phyloP scores from a whole-genome alignment of 257 asterid species.

The Voacanga thouarsii region DNA sequence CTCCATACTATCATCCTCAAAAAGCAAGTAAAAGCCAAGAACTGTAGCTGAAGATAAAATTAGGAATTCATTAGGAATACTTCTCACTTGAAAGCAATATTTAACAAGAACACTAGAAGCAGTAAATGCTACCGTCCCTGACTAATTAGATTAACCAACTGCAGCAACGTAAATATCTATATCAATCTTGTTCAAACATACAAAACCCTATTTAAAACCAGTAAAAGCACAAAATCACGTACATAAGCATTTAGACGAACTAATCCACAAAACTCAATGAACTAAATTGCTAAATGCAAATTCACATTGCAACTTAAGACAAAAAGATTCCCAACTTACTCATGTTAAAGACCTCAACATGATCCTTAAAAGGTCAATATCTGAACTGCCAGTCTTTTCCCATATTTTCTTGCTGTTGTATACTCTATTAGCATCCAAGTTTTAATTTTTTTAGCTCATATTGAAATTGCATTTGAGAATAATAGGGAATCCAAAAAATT shows the following conservation, averaged over 20 bases:
- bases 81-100: neutral
- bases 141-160: neutral
- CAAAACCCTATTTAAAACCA: neutral
- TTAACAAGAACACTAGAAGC: neutral
- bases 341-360: constrained; percentile 87
- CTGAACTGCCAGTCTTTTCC: constrained; percentile 99
- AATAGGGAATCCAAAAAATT: neutral
- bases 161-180: neutral
- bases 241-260: neutral
- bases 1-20: constrained; percentile 98
- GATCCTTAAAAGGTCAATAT: constrained; percentile 98
- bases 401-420: constrained; percentile 12
- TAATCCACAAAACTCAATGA: neutral
- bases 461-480: neutral
- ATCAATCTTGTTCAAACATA: neutral
- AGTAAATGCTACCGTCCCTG: neutral
- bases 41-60: constrained; percentile 44
- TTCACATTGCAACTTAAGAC: constrained; percentile 3
- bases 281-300: constrained; percentile 2
- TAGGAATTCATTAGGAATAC: neutral
- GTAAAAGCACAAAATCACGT: neutral
- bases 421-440: neutral
- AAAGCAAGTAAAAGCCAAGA: constrained; percentile 87
- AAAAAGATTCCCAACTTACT: constrained; percentile 42
- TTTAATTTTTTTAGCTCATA: neutral